Evolutionary conservation across 768 basidiomycete genomes (phyloP).

Genomic region (Asterophora parasitica): DNA sequence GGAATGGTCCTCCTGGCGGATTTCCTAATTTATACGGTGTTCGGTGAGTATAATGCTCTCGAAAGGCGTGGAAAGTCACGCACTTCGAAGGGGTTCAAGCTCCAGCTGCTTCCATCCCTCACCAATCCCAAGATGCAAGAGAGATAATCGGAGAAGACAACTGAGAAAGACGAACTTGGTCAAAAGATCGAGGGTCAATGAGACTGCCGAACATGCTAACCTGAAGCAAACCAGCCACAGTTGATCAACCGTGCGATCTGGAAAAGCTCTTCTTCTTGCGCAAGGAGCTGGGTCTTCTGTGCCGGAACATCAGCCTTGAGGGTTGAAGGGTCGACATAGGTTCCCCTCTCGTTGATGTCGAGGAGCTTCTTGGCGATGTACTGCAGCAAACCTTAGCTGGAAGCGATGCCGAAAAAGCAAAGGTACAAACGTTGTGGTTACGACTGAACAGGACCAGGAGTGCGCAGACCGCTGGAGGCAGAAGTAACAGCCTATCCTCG

Average conservation of each 20-base stretch:
- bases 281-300: slow-evolving; percentile 31
- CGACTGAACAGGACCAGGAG: slow-evolving; percentile 84
- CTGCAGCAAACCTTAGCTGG: slow-evolving; percentile 29
- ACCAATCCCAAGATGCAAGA: slow-evolving; percentile 76
- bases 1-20: slow-evolving; percentile 55
- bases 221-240: slow-evolving; percentile 71
- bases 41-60: neutral
- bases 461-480: slow-evolving; percentile 73
- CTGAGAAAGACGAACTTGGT: slow-evolving; percentile 18
- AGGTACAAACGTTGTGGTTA: slow-evolving; percentile 73
- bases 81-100: slow-evolving; percentile 68
- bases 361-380: slow-evolving; percentile 75
- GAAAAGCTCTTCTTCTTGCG: slow-evolving; percentile 78
- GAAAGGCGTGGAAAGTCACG: slow-evolving; percentile 15
- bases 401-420: neutral
- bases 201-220: slow-evolving; percentile 21
- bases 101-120: slow-evolving; percentile 72
- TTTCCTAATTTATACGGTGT: slow-evolving; percentile 41
- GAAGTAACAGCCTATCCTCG: slow-evolving; percentile 70
- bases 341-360: slow-evolving; percentile 76
- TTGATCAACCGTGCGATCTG: slow-evolving; percentile 76
- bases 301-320: slow-evolving; percentile 34
- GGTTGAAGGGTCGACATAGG: slow-evolving; percentile 49
- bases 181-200: slow-evolving; percentile 3
- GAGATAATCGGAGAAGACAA: slow-evolving; percentile 84